Evolutionary conservation across 1,139 yeast species (phyloP).

Genomic region (Taphrina deformans): DNA sequence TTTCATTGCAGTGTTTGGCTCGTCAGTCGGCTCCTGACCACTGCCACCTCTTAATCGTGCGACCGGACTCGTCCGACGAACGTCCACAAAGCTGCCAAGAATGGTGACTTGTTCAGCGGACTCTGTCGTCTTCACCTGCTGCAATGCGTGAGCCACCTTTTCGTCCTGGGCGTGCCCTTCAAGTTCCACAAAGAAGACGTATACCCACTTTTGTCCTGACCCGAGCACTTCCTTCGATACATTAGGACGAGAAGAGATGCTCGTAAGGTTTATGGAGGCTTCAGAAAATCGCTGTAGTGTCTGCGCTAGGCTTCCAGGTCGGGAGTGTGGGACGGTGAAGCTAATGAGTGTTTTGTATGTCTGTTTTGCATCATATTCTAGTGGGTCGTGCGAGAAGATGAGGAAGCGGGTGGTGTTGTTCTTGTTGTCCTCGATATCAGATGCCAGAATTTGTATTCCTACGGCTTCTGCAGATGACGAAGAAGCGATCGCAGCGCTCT

Average conservation of each 20-base stretch:
- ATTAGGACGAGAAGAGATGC: constrained; percentile 22
- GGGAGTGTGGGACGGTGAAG: constrained; percentile 24
- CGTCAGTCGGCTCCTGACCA: neutral
- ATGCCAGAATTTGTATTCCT: constrained; percentile 56
- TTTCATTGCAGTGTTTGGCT: neutral
- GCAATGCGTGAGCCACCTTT: neutral
- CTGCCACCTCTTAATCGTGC: constrained; percentile 11
- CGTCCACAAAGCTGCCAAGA: constrained; percentile 13
- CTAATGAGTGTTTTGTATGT: constrained; percentile 13
- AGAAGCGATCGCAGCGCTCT: constrained; percentile 59
- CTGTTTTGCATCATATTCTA: neutral
- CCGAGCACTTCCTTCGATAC: neutral
- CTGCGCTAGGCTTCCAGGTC: constrained; percentile 21
- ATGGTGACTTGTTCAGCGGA: constrained; percentile 2
- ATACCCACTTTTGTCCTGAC: constrained; percentile 26
- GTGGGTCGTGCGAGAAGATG: constrained; percentile 48
- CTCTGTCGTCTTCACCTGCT: neutral
- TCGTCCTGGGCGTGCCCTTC: constrained; percentile 17
- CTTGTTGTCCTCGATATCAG: constrained; percentile 65
- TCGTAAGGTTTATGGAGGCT: constrained; percentile 11
- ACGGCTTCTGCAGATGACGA: constrained; percentile 67
- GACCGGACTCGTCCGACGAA: neutral
- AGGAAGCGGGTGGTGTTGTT: constrained; percentile 85
- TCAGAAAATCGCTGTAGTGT: constrained; percentile 13
- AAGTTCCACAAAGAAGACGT: constrained; percentile 34